phyloP scores from a whole-genome alignment of 345 rosid species.

The Bruguiera gymnorhiza region DNA sequence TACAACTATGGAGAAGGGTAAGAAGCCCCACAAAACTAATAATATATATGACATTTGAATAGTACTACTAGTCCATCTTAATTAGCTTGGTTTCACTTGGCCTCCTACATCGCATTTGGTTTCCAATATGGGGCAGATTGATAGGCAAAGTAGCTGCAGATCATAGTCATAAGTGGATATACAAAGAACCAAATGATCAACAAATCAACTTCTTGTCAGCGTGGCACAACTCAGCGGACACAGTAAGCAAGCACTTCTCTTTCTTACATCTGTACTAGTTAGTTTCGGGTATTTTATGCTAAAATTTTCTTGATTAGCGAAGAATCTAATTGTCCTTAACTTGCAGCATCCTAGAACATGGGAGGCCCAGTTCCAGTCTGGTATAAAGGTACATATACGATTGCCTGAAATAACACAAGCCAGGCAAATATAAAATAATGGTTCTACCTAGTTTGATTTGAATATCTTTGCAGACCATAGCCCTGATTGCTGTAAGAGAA shows the following conservation, averaged over 20 bases:
- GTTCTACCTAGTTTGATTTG: constrained; percentile 7
- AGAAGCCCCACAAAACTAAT: constrained; percentile 4
- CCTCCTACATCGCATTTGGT: background rate
- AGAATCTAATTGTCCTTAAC: background rate
- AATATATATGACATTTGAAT: too few relatives aligned
- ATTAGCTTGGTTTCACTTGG: too few relatives aligned
- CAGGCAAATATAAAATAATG: background rate
- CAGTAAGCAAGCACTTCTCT: constrained; percentile 43
- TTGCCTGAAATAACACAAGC: background rate
- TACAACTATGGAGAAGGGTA: constrained; percentile 99
- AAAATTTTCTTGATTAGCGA: too few relatives aligned
- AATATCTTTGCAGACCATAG: constrained; percentile 69
- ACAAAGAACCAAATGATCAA: constrained; percentile 88
- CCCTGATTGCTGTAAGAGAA: constrained; percentile 92
- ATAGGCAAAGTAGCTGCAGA: constrained; percentile 97
- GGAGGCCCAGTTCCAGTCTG: constrained; percentile 98
- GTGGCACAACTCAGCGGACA: constrained; percentile 91
- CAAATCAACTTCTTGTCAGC: constrained; percentile 91
- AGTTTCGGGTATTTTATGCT: too few relatives aligned
- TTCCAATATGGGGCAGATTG: constrained; percentile 43
- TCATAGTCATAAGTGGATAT: constrained; percentile 93
- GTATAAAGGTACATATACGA: constrained; percentile 58
- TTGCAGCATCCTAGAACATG: constrained; percentile 91
- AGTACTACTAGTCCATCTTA: too few relatives aligned
- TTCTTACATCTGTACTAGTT: too few relatives aligned